Evolutionary conservation across 1,284 basidiomycete species (phyloP).

Genomic region (Trichosporon sp.): DNA sequence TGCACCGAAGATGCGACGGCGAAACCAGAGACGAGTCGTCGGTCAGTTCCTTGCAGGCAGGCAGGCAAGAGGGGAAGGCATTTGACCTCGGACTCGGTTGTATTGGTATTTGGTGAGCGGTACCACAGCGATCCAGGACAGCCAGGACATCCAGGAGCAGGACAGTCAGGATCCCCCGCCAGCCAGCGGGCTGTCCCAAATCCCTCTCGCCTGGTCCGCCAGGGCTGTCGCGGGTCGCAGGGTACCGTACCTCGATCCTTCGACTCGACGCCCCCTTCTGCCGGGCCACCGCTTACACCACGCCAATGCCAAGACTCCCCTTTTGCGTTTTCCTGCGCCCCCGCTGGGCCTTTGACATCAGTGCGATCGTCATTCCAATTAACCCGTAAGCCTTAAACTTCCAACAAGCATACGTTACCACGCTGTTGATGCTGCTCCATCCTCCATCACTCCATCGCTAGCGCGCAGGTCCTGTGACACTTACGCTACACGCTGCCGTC

Average conservation of each 20-base stretch:
- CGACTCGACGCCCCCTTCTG: not conserved
- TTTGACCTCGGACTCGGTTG: slow-evolving; percentile 16
- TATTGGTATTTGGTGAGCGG: slow-evolving; percentile 16
- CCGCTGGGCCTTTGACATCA: slow-evolving; percentile 16
- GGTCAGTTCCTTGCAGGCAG: not conserved
- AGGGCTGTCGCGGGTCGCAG: not conserved
- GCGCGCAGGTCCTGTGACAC: not conserved
- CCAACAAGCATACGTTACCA: slow-evolving; percentile 17
- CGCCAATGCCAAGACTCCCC: slow-evolving; percentile 15
- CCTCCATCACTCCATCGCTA: not conserved
- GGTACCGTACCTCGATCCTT: not conserved
- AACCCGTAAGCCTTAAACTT: slow-evolving; percentile 13
- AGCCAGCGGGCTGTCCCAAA: not conserved
- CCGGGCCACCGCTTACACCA: not conserved
- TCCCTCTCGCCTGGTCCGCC: not conserved
- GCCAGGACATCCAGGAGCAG: not conserved
- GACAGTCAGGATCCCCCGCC: not conserved
- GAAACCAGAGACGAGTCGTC: not conserved
- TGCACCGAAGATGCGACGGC: slow-evolving; percentile 6
- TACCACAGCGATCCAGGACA: not conserved
- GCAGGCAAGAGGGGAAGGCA: not conserved
- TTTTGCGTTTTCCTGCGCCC: not conserved
- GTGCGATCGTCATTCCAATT: slow-evolving; percentile 19
- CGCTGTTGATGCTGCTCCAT: not conserved
- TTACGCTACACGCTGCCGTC: not conserved